These are phyloP conservation scores for Trichophyton equinum DNA, from an alignment of 2,329 filamentous ascomycete genomes.

Conservation along the genomic window DNA sequence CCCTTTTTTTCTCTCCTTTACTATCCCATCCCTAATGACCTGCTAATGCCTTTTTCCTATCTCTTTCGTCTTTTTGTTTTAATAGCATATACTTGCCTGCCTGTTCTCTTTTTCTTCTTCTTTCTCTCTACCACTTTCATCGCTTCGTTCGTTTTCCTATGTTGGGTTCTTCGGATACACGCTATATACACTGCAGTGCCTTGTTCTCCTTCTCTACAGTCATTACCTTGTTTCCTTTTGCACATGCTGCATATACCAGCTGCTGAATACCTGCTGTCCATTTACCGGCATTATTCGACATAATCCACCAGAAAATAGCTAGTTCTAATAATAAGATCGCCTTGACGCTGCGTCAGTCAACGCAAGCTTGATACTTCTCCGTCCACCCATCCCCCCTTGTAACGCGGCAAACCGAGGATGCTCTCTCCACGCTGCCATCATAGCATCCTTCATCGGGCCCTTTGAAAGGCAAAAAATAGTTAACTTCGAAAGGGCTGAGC, in stretches of 20 bases:
- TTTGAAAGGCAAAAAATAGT: not conserved
- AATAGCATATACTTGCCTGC: not conserved
- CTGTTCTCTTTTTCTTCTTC: not conserved
- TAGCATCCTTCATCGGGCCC: not conserved
- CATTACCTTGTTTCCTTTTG: not conserved
- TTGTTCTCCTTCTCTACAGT: not conserved
- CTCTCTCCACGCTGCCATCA: not conserved
- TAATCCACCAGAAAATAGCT: not conserved
- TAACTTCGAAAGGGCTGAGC: not conserved
- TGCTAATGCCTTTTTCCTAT: slow-evolving; percentile 2
- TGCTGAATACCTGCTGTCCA: not conserved
- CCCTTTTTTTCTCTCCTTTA: not conserved
- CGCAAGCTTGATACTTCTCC: not conserved
- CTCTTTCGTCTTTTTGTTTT: not conserved
- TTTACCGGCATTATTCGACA: too few relatives aligned
- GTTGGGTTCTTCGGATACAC: slow-evolving; percentile 1
- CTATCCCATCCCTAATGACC: not conserved
- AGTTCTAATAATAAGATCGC: not conserved
- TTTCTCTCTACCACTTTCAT: too few relatives aligned
- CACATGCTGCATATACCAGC: too few relatives aligned
- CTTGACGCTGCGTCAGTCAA: not conserved
- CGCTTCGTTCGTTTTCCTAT: not conserved
- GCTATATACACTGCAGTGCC: not conserved
- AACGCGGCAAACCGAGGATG: not conserved
- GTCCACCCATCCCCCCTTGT: not conserved